Evolutionary conservation across 2,329 filamentous ascomycete genomes (phyloP).

Genomic region (Exophiala dermatitidis): DNA sequence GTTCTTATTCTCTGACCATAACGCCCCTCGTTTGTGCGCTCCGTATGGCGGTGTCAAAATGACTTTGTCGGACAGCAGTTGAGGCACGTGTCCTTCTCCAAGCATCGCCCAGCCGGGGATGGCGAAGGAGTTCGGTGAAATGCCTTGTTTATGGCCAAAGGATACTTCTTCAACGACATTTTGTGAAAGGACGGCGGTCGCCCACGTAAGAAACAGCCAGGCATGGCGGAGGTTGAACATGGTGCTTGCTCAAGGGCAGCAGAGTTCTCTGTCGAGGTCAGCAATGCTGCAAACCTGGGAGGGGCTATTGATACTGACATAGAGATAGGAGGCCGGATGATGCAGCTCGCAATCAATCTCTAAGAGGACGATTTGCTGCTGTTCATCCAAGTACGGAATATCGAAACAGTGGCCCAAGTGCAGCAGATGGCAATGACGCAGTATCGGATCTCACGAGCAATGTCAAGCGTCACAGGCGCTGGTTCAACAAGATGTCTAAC

Average conservation of each 20-base stretch:
- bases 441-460: constrained; percentile 47
- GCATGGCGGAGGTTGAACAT: constrained; percentile 13
- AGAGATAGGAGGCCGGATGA: neutral
- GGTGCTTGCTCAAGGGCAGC: neutral
- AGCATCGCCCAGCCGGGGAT: constrained; percentile 52
- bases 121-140: constrained; percentile 49
- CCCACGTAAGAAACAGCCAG: constrained; percentile 13
- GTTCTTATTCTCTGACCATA: constrained; percentile 64
- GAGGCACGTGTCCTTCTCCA: constrained; percentile 50
- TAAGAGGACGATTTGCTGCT: constrained; percentile 8
- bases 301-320: neutral
- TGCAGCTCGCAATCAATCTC: neutral
- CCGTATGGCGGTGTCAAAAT: constrained; percentile 84
- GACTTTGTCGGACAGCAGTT: constrained; percentile 75
- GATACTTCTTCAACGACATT: constrained; percentile 24
- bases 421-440: constrained; percentile 46
- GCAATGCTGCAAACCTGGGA: neutral
- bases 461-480: constrained; percentile 42
- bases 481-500: constrained; percentile 48
- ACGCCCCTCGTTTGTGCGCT: constrained; percentile 72
- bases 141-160: constrained; percentile 40
- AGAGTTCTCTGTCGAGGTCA: neutral
- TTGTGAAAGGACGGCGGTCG: constrained; percentile 15
- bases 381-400: constrained; percentile 18
- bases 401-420: constrained; percentile 27